A percentile compares a stretch with the other conserved stretches of the same genome.
phyloP scores from a whole-genome alignment of 2,329 filamentous ascomycete species.

The Arthrinium phaeospermum region DNA sequence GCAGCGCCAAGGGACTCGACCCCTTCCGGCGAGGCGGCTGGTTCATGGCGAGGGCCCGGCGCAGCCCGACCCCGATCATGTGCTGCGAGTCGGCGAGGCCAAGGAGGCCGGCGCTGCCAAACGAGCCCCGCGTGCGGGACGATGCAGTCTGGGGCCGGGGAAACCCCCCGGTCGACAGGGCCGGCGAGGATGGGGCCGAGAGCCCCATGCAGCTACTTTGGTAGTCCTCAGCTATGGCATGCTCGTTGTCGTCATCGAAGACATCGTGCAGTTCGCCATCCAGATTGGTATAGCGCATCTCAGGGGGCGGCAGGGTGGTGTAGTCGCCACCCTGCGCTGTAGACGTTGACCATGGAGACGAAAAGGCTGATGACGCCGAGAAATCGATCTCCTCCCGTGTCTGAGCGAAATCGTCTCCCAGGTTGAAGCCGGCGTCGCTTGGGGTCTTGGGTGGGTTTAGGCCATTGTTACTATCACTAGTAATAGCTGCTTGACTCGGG shows the following conservation, averaged over 20 bases:
- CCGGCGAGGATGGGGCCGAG: constrained; percentile 9
- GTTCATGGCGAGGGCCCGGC: constrained; percentile 30
- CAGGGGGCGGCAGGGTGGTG: not conserved
- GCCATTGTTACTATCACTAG: not conserved
- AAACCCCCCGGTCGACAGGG: not conserved
- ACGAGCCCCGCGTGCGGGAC: constrained; percentile 27
- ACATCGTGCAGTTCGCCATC: constrained; percentile 10
- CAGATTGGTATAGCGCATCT: constrained; percentile 6
- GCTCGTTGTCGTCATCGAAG: constrained; percentile 6
- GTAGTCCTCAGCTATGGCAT: constrained; percentile 16
- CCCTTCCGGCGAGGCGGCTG: constrained; percentile 1
- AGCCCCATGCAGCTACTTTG: not conserved
- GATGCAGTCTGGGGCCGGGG: not conserved
- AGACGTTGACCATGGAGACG: constrained; percentile 22
- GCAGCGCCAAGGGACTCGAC: not conserved
- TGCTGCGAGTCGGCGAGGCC: constrained; percentile 35
- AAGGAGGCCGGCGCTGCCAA: constrained; percentile 39
- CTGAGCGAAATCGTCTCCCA: constrained; percentile 23
- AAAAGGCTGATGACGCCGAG: not conserved
- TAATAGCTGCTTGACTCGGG: not conserved
- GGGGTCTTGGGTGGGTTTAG: not conserved
- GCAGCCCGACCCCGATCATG: constrained; percentile 30
- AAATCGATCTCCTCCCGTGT: constrained; percentile 26
- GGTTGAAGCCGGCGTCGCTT: not conserved
- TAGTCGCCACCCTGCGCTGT: constrained; percentile 13